phyloP scores from a whole-genome alignment of 805 yeast species.

The Zygotorulaspora chibaensis region DNA sequence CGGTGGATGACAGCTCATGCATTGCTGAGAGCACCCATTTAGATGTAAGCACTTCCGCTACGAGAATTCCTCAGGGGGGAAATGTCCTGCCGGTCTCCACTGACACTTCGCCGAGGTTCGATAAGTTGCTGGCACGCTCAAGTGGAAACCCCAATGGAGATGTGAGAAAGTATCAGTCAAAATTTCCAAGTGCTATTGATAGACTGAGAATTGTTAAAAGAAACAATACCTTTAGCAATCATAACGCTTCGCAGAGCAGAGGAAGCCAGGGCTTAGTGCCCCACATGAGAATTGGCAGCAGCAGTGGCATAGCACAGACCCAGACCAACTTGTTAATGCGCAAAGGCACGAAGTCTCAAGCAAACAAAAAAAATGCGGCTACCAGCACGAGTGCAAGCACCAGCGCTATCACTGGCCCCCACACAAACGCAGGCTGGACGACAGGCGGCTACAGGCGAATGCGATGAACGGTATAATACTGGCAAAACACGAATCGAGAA shows the following conservation, averaged over 20 bases:
- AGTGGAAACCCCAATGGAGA: not conserved
- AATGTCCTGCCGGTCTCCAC: not conserved
- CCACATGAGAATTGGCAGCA: conserved; percentile 22
- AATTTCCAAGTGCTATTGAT: conserved; percentile 26
- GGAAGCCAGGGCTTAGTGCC: conserved; percentile 20
- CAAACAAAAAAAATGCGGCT: not conserved
- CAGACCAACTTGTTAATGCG: conserved; percentile 12
- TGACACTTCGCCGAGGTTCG: not conserved
- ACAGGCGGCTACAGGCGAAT: not conserved
- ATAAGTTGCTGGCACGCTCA: not conserved
- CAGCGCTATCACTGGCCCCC: too few species aligned
- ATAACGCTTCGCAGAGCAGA: conserved; percentile 7
- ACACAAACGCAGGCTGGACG: too few species aligned
- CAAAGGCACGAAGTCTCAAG: conserved; percentile 7
- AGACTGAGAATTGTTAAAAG: conserved; percentile 24
- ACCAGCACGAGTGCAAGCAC: not conserved
- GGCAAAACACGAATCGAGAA: not conserved
- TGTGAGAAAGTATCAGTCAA: conserved; percentile 5
- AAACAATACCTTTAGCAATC: conserved; percentile 19
- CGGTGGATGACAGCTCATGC: not conserved
- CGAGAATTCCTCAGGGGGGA: not conserved
- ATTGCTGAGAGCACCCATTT: conserved; percentile 10
- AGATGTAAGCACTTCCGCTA: conserved; percentile 2
- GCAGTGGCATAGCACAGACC: conserved; percentile 5
- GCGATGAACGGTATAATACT: not conserved